Evolutionary conservation across 495 filamentous ascomycete genomes (phyloP).

Genomic region (Astrothelium macrocarpum): DNA sequence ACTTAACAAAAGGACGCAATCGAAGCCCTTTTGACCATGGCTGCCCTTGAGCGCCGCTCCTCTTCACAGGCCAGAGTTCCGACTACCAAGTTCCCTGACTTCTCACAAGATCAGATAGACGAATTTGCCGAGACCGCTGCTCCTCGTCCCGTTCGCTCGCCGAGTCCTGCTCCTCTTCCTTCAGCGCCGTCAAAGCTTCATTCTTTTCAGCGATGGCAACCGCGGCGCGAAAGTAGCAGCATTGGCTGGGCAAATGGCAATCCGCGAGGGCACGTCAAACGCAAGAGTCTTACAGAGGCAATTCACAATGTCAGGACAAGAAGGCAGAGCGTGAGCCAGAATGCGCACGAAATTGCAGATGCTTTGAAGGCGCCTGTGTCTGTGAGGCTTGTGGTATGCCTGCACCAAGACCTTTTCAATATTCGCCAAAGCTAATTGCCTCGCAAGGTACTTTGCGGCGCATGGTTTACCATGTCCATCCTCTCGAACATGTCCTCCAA

Average conservation of each 20-base stretch:
- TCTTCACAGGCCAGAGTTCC: slow-evolving; percentile 14
- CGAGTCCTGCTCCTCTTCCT: slow-evolving; percentile 15
- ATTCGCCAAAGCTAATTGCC: slow-evolving; percentile 15
- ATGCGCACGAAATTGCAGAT: slow-evolving; percentile 86
- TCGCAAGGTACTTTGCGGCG: slow-evolving; percentile 60
- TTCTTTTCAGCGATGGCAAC: slow-evolving; percentile 37
- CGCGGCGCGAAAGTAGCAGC: slow-evolving; percentile 40
- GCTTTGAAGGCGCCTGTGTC: slow-evolving; percentile 86
- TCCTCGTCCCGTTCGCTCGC: slow-evolving; percentile 3
- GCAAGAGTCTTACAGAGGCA: slow-evolving; percentile 80
- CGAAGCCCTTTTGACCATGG: not conserved
- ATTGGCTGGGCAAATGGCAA: slow-evolving; percentile 42
- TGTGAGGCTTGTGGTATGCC: slow-evolving; percentile 70
- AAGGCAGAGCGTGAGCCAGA: slow-evolving; percentile 75
- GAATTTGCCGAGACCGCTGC: slow-evolving; percentile 8
- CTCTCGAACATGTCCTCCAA: slow-evolving; percentile 97
- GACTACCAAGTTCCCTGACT: slow-evolving; percentile 23
- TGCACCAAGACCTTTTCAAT: slow-evolving; percentile 6
- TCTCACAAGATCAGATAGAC: slow-evolving; percentile 11
- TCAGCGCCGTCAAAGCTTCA: slow-evolving; percentile 17
- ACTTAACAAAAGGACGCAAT: not conserved
- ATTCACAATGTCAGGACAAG: slow-evolving; percentile 68
- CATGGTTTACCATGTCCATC: slow-evolving; percentile 92
- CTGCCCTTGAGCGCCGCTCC: slow-evolving; percentile 17
- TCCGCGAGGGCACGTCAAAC: slow-evolving; percentile 48